These are phyloP conservation scores for Erythrophleum fordii DNA, from an alignment of 306 rosid genomes.

Conservation along the genomic window DNA sequence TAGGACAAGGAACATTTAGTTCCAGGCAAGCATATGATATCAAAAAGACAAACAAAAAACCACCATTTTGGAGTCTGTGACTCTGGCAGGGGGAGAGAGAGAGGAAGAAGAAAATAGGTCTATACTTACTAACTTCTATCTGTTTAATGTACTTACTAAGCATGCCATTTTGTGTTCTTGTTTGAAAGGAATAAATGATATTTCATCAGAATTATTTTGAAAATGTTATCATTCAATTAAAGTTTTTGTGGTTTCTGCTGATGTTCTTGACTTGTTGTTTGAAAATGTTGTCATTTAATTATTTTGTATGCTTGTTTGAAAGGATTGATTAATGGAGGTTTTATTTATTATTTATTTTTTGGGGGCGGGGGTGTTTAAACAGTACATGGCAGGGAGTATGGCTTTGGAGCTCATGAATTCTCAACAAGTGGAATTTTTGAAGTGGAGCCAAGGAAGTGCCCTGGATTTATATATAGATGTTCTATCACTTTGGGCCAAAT, in stretches of 20 bases:
- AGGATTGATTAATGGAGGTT: neutral
- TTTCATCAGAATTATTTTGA: neutral
- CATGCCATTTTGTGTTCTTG: neutral
- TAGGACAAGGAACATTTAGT: neutral
- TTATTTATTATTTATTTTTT: neutral
- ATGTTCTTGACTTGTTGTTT: neutral
- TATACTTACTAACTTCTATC: neutral
- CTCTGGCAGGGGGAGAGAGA: neutral
- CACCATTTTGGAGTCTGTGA: neutral
- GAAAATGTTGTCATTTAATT: neutral
- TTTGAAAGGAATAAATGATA: neutral
- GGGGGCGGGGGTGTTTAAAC: slow-evolving; percentile 15
- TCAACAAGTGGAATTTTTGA: slow-evolving; percentile 97
- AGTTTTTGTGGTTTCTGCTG: neutral
- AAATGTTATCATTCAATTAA: neutral
- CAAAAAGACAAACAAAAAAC: neutral
- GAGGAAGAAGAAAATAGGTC: neutral
- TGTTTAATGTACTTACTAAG: slow-evolving; percentile 13
- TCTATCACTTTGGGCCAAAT: slow-evolving; percentile 72
- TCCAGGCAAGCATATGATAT: neutral
- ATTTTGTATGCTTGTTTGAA: slow-evolving; percentile 4
- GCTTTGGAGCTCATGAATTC: slow-evolving; percentile 94
- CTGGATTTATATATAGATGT: slow-evolving; percentile 78
- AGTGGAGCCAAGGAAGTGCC: slow-evolving; percentile 91
- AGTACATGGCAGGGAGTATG: slow-evolving; percentile 96